phyloP scores from a whole-genome alignment of 2,329 filamentous ascomycete species.

The Fusarium nematophilum region DNA sequence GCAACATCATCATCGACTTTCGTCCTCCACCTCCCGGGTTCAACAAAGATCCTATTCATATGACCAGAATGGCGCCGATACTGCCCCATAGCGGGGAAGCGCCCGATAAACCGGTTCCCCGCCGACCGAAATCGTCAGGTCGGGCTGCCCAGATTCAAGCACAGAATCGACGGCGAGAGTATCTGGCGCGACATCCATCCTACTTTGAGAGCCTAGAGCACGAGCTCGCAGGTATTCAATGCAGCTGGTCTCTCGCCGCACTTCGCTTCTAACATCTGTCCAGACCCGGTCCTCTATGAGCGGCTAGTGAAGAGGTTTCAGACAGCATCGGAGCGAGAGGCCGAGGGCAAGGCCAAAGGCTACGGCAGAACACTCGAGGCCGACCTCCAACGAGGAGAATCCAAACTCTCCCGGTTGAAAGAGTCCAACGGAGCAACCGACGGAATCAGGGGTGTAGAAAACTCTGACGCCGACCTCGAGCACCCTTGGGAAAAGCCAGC shows the following conservation, averaged over 20 bases:
- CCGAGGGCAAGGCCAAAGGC: constrained; percentile 78
- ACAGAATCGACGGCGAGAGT: constrained; percentile 83
- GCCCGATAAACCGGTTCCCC: constrained; percentile 55
- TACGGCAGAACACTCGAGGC: constrained; percentile 84
- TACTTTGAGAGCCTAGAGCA: constrained; percentile 73
- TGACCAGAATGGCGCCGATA: constrained; percentile 29
- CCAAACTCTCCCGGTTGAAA: constrained; percentile 71
- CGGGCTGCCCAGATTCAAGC: constrained; percentile 62
- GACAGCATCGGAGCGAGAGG: constrained; percentile 76
- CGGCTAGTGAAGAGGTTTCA: constrained; percentile 82
- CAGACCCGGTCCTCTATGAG: constrained; percentile 85
- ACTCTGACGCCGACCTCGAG: constrained; percentile 50
- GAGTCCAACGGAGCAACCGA: constrained; percentile 10
- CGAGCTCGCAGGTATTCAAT: constrained; percentile 61
- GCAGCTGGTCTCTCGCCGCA: background rate
- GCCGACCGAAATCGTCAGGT: constrained; percentile 56
- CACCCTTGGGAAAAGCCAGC: constrained; percentile 46
- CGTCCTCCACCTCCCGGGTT: background rate
- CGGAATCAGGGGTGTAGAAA: constrained; percentile 1
- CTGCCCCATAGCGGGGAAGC: constrained; percentile 8
- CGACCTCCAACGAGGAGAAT: constrained; percentile 80
- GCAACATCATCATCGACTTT: background rate
- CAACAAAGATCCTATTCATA: background rate
- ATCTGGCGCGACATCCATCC: constrained; percentile 76
- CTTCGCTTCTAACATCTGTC: constrained; percentile 16